phyloP scores from a whole-genome alignment of 2,329 filamentous ascomycete species.

The Aureobasidium sp. region DNA sequence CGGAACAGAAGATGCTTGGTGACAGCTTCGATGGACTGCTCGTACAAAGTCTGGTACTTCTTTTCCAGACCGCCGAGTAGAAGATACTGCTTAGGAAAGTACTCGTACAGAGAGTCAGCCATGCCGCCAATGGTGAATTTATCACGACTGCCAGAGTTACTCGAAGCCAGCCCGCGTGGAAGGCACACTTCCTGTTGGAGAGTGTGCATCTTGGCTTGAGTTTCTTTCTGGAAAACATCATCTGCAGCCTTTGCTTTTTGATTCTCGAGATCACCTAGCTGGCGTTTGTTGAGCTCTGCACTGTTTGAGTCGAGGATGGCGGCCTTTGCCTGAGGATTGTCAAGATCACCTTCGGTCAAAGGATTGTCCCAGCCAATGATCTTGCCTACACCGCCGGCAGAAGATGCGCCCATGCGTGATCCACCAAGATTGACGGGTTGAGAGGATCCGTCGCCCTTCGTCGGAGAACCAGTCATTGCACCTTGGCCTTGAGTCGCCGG shows the following conservation, averaged over 20 bases:
- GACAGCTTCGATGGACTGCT: slow-evolving; percentile 58
- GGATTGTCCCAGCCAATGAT: slow-evolving; percentile 19
- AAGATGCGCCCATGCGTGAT: background rate
- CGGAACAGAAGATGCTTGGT: slow-evolving; percentile 70
- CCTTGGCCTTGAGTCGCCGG: background rate
- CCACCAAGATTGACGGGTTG: slow-evolving; percentile 8
- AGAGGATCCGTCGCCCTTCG: background rate
- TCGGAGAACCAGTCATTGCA: background rate
- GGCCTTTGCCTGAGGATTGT: slow-evolving; percentile 6
- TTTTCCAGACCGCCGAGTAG: slow-evolving; percentile 66
- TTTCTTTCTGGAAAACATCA: slow-evolving; percentile 13
- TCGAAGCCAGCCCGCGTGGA: slow-evolving; percentile 51
- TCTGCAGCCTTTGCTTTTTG: background rate
- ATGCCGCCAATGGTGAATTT: slow-evolving; percentile 50
- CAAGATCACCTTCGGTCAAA: slow-evolving; percentile 18
- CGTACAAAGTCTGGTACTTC: slow-evolving; percentile 68
- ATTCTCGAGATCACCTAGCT: slow-evolving; percentile 12
- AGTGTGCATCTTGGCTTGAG: background rate
- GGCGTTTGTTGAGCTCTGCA: background rate
- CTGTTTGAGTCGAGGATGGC: background rate
- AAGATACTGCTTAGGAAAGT: slow-evolving; percentile 59
- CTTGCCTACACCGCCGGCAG: slow-evolving; percentile 17
- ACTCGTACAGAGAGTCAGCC: slow-evolving; percentile 53
- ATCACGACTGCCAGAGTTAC: slow-evolving; percentile 41
- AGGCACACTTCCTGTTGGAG: slow-evolving; percentile 41